Base-by-base conservation (phyloP, 176 grass and related monocot genomes). In the Saccharum officinarum region DNA sequence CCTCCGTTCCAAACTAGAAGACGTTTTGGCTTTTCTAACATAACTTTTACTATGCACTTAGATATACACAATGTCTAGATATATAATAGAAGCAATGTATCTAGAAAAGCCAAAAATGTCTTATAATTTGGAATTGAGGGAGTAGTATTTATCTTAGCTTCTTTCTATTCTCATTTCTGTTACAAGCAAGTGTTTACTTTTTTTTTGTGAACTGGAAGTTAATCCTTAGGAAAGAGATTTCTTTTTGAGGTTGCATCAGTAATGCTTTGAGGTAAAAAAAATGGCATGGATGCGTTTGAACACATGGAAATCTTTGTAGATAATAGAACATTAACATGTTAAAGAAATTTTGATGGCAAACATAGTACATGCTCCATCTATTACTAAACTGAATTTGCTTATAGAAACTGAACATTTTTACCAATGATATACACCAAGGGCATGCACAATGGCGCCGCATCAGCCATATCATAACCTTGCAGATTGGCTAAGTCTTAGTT, bases 301-400 rank as follows among this genome's bases (percentile, higher is more conserved):
- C 57, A 25, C 36, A 60, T 46, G 13, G 4, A 42, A 20, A 37
- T 12, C 20, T 26, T 25, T 67, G 9, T 47, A 25, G 12, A 85
- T 79, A 23, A 23, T 68, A 76, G 3, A 15, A 54, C 9, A 84
- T 9, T 77, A 42, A 68, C 22, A 13, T 17, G 63, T 55, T 59
- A 15, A 42, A 54, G 13, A 67, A 67, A 47, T 65, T 49, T 28
- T 25, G 31, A 84, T 84, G 30, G 45, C 15, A 67, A 54, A 84
- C 8, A 11, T 77, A 59, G 23, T 68, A 10, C 33, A 40, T 60
- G 15, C 10, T 13, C 36, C n/a, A 57, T 66, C 60, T 79, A 12
- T 69, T n/a, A 59, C 73, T 28, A 69, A 60, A 73, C 61, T 34
- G 54, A 1, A 14, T 3, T 5, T 36, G 30, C 12, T 17, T 55